Conservation (phyloP, 768 basidiomycete species). For the Tricholomella constricta region DNA sequence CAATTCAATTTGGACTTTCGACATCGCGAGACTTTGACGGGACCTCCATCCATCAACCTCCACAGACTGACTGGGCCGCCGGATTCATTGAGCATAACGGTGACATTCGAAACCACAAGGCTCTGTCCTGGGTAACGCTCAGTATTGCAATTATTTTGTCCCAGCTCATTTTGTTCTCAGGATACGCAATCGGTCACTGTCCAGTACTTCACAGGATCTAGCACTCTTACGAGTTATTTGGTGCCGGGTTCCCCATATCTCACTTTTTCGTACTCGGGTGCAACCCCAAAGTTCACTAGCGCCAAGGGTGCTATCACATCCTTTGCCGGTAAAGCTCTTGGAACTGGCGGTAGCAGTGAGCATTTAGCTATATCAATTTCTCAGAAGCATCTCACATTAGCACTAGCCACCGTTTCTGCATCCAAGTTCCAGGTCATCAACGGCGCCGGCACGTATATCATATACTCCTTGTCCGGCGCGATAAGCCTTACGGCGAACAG, state of each 20-base stretch:
- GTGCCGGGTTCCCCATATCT: slow-evolving; percentile 37
- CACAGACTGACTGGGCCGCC: slow-evolving; percentile 33
- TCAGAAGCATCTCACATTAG: neutral
- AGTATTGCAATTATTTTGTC: neutral
- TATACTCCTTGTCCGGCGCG: slow-evolving; percentile 33
- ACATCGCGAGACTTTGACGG: slow-evolving; percentile 32
- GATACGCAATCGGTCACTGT: slow-evolving; percentile 36
- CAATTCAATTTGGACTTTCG: slow-evolving; percentile 33
- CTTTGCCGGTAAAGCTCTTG: slow-evolving; percentile 27
- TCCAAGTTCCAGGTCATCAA: slow-evolving; percentile 32
- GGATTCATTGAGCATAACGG: slow-evolving; percentile 34
- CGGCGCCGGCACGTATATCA: slow-evolving; percentile 30
- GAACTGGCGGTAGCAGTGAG: slow-evolving; percentile 20
- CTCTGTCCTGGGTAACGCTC: slow-evolving; percentile 30
- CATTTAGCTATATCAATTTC: neutral
- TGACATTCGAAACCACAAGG: slow-evolving; percentile 31
- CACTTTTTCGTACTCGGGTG: slow-evolving; percentile 30
- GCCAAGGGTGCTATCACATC: slow-evolving; percentile 30
- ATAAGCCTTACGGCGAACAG: slow-evolving; percentile 28
- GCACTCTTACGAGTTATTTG: slow-evolving; percentile 32
- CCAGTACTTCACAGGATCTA: slow-evolving; percentile 34
- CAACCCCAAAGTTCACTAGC: slow-evolving; percentile 33
- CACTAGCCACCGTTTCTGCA: slow-evolving; percentile 24
- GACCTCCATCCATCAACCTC: slow-evolving; percentile 31
- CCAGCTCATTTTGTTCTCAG: slow-evolving; percentile 10